phyloP scores from a whole-genome alignment of 129 eudicot species.

The Flaveria bidentis region DNA sequence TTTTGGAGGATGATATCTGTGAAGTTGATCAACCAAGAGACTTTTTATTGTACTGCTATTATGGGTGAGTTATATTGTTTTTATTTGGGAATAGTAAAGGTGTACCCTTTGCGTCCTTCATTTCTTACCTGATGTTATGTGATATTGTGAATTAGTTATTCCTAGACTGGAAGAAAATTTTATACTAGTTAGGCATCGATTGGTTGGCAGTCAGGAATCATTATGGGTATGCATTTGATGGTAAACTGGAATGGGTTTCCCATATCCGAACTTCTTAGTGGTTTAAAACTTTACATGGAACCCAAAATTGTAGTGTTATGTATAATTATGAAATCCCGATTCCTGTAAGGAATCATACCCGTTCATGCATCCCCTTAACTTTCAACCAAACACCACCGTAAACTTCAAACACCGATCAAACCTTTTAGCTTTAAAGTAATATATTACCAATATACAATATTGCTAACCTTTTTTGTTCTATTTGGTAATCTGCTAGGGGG shows the following conservation, averaged over 20 bases:
- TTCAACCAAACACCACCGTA: background rate
- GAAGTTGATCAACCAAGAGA: constrained; percentile 94
- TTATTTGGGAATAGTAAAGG: background rate
- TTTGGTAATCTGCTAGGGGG: constrained; percentile 52
- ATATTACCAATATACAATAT: background rate
- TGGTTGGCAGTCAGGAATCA: background rate
- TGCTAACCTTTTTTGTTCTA: constrained; percentile 22
- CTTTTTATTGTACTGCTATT: constrained; percentile 81
- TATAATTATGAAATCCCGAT: no score
- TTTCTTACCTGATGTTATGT: background rate
- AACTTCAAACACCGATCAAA: background rate
- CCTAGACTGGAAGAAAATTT: background rate
- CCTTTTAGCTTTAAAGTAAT: background rate
- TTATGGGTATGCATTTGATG: background rate
- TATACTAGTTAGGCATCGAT: background rate
- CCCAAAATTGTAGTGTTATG: background rate
- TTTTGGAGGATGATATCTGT: constrained; percentile 74
- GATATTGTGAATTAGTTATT: constrained; percentile 3
- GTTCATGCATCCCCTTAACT: background rate
- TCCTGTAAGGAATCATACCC: background rate
- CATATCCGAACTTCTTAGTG: background rate
- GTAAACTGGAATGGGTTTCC: background rate
- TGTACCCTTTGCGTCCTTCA: background rate
- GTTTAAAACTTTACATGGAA: background rate
- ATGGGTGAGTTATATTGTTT: constrained; percentile 63